A percentile compares a stretch with the other conserved stretches of the same genome.
These are phyloP conservation scores for Colletotrichum echinochloae DNA, from an alignment of 2,329 filamentous ascomycete genomes.

Conservation along the genomic window DNA sequence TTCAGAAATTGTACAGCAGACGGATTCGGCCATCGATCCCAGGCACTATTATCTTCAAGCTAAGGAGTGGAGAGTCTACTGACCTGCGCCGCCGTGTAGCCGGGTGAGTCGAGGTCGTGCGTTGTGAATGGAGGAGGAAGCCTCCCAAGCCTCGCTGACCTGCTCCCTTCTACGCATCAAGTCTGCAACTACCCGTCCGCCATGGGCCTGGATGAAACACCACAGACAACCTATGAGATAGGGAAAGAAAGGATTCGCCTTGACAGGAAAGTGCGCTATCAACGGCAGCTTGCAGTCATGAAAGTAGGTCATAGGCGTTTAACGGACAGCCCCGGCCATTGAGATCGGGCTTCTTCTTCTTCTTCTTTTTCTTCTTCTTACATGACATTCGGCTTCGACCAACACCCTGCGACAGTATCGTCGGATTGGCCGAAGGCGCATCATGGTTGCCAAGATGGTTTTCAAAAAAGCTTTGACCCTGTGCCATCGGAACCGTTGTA, in stretches of 20 bases:
- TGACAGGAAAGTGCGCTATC: slow-evolving; percentile 49
- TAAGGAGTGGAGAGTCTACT: slow-evolving; percentile 32
- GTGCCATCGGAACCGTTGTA: slow-evolving; percentile 29
- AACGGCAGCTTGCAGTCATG: slow-evolving; percentile 55
- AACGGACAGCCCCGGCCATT: slow-evolving; percentile 49
- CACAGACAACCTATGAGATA: slow-evolving; percentile 60
- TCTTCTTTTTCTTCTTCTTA: no score
- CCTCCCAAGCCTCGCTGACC: slow-evolving; percentile 46
- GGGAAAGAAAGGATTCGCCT: slow-evolving; percentile 53
- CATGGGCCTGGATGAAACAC: slow-evolving; percentile 59
- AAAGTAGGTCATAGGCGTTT: slow-evolving; percentile 51
- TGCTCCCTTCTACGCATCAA: slow-evolving; percentile 55
- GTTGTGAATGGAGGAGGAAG: slow-evolving; percentile 27
- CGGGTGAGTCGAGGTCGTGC: slow-evolving; percentile 31
- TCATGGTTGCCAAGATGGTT: slow-evolving; percentile 6
- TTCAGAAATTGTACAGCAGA: slow-evolving; percentile 18
- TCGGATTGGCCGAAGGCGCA: slow-evolving; percentile 37
- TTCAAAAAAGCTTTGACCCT: slow-evolving; percentile 17
- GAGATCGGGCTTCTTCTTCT: slow-evolving; percentile 46
- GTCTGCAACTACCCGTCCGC: slow-evolving; percentile 62
- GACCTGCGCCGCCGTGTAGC: slow-evolving; percentile 27
- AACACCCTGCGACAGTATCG: slow-evolving; percentile 40
- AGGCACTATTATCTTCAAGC: slow-evolving; percentile 16
- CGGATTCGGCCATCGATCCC: slow-evolving; percentile 10
- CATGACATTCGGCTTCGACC: slow-evolving; percentile 44